These are phyloP conservation scores for Austroboletus eburneus DNA, from an alignment of 768 basidiomycete genomes.

Conservation along the genomic window DNA sequence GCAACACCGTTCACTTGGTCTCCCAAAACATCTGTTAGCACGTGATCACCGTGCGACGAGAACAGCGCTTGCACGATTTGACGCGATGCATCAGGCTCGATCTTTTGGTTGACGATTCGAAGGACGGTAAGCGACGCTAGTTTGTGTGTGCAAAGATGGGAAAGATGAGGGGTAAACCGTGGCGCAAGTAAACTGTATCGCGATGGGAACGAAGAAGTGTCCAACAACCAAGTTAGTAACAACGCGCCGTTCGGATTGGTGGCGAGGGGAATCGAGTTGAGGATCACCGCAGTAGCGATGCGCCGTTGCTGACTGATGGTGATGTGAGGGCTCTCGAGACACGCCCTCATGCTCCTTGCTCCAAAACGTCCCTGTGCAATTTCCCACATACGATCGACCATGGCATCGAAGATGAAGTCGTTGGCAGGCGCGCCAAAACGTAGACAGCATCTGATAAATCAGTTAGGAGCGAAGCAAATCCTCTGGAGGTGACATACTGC, in stretches of 20 bases:
- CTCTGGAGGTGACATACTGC: slow-evolving; percentile 52
- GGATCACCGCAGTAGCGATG: slow-evolving; percentile 87
- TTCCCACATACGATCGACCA: slow-evolving; percentile 98
- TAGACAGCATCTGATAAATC: slow-evolving; percentile 68
- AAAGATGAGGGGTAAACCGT: slow-evolving; percentile 93
- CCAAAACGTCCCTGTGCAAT: slow-evolving; percentile 97
- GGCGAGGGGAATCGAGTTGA: slow-evolving; percentile 96
- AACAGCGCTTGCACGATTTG: slow-evolving; percentile 90
- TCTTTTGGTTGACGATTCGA: slow-evolving; percentile 94
- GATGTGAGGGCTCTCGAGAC: slow-evolving; percentile 87
- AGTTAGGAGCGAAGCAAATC: slow-evolving; percentile 1
- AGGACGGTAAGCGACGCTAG: slow-evolving; percentile 92
- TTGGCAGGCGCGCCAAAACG: slow-evolving; percentile 87
- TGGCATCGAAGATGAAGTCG: slow-evolving; percentile 97
- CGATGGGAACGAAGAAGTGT: slow-evolving; percentile 92
- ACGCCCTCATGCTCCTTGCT: slow-evolving; percentile 96
- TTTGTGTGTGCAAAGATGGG: slow-evolving; percentile 97
- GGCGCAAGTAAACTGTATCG: slow-evolving; percentile 92
- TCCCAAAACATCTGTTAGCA: slow-evolving; percentile 87
- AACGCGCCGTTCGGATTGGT: slow-evolving; percentile 98
- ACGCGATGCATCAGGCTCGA: slow-evolving; percentile 82
- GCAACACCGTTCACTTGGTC: slow-evolving; percentile 97
- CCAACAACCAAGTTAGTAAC: slow-evolving; percentile 93
- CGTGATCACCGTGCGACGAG: slow-evolving; percentile 84
- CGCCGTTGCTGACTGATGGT: slow-evolving; percentile 90